Conservation (phyloP, 768 basidiomycete genomes). For the Pleurotus citrinopileatus region DNA sequence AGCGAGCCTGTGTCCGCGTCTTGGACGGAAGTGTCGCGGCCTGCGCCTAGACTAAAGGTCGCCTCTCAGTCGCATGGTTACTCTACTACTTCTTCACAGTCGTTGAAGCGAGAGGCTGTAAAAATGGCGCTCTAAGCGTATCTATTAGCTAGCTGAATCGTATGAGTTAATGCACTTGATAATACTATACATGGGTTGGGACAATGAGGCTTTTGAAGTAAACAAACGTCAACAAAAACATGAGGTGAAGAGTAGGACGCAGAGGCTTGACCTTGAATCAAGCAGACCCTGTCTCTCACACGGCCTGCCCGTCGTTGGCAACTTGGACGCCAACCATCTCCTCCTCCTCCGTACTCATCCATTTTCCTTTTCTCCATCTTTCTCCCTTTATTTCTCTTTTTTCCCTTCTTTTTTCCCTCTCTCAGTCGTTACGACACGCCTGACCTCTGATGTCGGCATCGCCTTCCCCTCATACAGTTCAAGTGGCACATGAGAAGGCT, state of each 20-base stretch:
- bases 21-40: not conserved
- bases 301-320: conserved; percentile 14
- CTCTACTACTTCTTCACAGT: too few relatives aligned
- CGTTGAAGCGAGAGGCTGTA: too few relatives aligned
- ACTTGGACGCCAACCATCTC: conserved; percentile 11
- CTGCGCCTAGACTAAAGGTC: not conserved
- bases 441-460: conserved; percentile 10
- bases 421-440: conserved; percentile 19
- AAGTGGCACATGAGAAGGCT: conserved; percentile 30
- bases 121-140: too few relatives aligned
- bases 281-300: conserved; percentile 16
- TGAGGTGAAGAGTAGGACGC: conserved; percentile 29
- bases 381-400: conserved; percentile 21
- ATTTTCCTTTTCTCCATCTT: conserved; percentile 18
- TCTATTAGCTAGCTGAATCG: too few relatives aligned
- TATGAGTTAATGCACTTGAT: too few relatives aligned
- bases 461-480: conserved; percentile 34
- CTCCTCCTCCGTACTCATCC: conserved; percentile 10
- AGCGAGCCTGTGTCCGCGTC: too few relatives aligned
- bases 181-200: too few relatives aligned
- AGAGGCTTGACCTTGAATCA: conserved; percentile 16
- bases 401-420: conserved; percentile 20
- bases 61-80: too few relatives aligned
- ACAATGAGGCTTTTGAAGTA: conserved; percentile 17
- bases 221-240: conserved; percentile 36